Evolutionary conservation across 2,329 filamentous ascomycete genomes (phyloP), one percentile per base, ranked within the genome.

Genomic region (Aspergillus alliaceus): DNA sequence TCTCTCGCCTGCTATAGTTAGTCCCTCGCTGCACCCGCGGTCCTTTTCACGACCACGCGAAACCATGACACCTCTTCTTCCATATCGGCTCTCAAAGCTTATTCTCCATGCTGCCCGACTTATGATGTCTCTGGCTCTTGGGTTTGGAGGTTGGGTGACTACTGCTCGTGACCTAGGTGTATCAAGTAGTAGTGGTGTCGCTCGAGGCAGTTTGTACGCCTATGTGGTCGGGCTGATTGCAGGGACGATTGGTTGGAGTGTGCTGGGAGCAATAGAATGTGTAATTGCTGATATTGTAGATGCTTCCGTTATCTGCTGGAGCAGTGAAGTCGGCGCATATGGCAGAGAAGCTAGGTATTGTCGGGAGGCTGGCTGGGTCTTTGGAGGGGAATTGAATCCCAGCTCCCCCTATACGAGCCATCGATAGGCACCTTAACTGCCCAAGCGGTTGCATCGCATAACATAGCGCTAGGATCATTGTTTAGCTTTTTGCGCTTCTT

Each of bases 111-210:
- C 93, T 3, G 95, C 92, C 1, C 86, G 93, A 18, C 90, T 93
- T 71, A 90, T 97, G 68, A 96, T 97, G 86, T 91, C 91, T 0
- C 86, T 93, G 47, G 90, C 88, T 0, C 84, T 99, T 29, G 93
- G 93, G 1, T 96, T 98, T 68, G 93, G 90, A 4, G 93, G 91
- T n/a, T 99, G 95, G 95, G 91, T 98, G 8, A 90, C 91, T 47
- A 96, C 93, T 34, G 93, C 95, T 11, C 87, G 91, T 61, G 88
- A 90, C 74, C 80, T 97, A 4, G 80, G 83, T 51, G 79, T 95
- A 20, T 58, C 86, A 74, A 56, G 82, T 79, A 67, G 71, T 56
- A 65, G 64, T 49, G 60, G 74, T 54, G 67, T 67, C 6, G 62
- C 88, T 51, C 85, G 85, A 46, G 95, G 95, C 8, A 96, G 91